Evolutionary conservation across 306 rosid genomes (phyloP).

Genomic region (Betula pendula): DNA sequence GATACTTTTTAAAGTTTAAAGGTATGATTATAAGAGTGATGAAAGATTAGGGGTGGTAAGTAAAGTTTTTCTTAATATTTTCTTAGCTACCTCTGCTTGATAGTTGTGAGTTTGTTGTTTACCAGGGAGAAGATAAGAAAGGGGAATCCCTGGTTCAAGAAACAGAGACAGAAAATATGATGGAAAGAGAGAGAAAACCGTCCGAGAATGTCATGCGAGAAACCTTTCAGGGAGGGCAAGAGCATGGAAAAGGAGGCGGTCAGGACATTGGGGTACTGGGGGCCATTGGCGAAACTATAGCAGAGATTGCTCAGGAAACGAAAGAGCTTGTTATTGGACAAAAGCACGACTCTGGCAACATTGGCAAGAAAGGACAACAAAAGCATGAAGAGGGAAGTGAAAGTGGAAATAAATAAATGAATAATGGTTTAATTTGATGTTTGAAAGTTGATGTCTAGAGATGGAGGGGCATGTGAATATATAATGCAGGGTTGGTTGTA

Average conservation of each 20-base stretch:
- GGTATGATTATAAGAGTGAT: too few relatives aligned
- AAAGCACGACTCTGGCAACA: not conserved
- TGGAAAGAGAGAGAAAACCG: not conserved
- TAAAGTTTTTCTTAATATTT: too few relatives aligned
- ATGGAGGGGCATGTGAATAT: not conserved
- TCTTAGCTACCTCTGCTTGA: not conserved
- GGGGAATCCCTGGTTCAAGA: conserved; percentile 16
- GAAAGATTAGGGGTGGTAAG: too few relatives aligned
- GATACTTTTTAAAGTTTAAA: too few relatives aligned
- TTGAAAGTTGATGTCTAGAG: conserved; percentile 2
- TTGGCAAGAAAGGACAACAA: conserved; percentile 18
- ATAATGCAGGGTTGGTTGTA: conserved; percentile 8
- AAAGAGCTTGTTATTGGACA: conserved; percentile 43
- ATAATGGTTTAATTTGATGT: not conserved
- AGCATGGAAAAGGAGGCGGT: conserved; percentile 10
- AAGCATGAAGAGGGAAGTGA: not conserved
- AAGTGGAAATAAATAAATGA: not conserved
- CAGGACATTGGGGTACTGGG: conserved; percentile 34
- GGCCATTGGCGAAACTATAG: conserved; percentile 63
- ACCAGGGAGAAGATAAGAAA: not conserved
- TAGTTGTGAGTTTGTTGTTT: not conserved
- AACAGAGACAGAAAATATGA: not conserved
- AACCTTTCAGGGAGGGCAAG: conserved; percentile 25
- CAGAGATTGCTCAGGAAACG: conserved; percentile 60
- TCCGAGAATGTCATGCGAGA: not conserved